A percentile compares a stretch with the other conserved stretches of the same genome.
Evolutionary conservation across 495 filamentous ascomycete genomes (phyloP).

Genomic region (Umbilicaria muhlenbergii): DNA sequence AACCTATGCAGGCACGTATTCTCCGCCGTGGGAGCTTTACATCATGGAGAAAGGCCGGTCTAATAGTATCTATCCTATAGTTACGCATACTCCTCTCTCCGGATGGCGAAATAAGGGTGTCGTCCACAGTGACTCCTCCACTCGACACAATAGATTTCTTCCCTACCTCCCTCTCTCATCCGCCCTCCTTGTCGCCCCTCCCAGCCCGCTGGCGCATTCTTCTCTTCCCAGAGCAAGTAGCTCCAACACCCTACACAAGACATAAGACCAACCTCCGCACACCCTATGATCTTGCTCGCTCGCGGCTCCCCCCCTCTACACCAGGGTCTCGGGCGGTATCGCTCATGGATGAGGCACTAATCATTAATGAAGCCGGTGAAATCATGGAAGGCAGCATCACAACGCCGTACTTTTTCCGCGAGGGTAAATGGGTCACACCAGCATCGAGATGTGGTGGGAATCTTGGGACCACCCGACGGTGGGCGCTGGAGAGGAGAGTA

Average conservation of each 20-base stretch:
- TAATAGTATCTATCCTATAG: slow-evolving; percentile 11
- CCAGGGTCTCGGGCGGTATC: not conserved
- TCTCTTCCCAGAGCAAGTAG: slow-evolving; percentile 36
- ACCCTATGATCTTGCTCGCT: slow-evolving; percentile 48
- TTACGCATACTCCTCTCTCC: slow-evolving; percentile 38
- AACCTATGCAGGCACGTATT: slow-evolving; percentile 4
- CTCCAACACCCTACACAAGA: slow-evolving; percentile 46
- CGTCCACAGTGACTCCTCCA: slow-evolving; percentile 3
- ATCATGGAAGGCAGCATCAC: slow-evolving; percentile 80
- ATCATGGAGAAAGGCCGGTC: no score
- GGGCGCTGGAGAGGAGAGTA: slow-evolving; percentile 49
- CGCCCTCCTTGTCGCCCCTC: not conserved
- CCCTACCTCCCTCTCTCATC: not conserved
- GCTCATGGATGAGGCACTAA: slow-evolving; percentile 21
- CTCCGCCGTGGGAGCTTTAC: no score
- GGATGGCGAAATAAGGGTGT: slow-evolving; percentile 30
- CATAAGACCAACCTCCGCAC: slow-evolving; percentile 60
- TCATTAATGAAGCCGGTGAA: slow-evolving; percentile 49
- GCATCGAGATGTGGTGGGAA: slow-evolving; percentile 47
- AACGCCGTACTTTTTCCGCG: slow-evolving; percentile 63
- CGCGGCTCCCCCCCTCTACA: slow-evolving; percentile 4
- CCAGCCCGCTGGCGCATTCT: slow-evolving; percentile 29
- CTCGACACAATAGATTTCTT: not conserved
- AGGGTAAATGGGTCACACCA: slow-evolving; percentile 53
- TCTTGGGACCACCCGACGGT: slow-evolving; percentile 66